Percentiles rank a stretch among this genome's conserved stretches.
These are phyloP conservation scores for Sonneratia caseolaris DNA, from an alignment of 345 rosid genomes.

Conservation along the genomic window DNA sequence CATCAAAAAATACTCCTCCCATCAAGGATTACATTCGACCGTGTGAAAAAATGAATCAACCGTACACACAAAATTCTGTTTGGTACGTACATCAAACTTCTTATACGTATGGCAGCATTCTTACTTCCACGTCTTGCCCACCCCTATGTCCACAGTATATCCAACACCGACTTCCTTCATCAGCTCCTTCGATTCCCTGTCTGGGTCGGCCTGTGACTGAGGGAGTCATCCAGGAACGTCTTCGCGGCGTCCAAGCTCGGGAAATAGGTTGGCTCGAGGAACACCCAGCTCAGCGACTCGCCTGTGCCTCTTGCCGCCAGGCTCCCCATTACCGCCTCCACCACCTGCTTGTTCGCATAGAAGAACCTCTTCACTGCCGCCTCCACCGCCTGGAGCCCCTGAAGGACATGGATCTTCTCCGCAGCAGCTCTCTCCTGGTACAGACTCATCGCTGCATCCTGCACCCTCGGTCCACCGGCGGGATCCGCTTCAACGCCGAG, in stretches of 20 bases:
- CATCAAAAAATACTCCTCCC: no score
- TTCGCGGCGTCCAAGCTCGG: constrained; percentile 97
- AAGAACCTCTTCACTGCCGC: constrained; percentile 68
- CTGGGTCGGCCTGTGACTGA: constrained; percentile 6
- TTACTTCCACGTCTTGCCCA: not conserved
- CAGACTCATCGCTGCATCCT: constrained; percentile 84
- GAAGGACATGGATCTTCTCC: constrained; percentile 55
- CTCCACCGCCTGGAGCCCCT: constrained; percentile 70
- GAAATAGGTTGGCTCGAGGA: constrained; percentile 82
- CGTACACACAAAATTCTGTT: not conserved
- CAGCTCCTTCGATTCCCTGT: not conserved
- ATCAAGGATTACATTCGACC: not conserved
- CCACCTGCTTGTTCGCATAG: constrained; percentile 54
- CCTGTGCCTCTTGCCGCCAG: constrained; percentile 54
- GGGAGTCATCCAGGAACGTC: constrained; percentile 74
- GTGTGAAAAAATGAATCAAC: not conserved
- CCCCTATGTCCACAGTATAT: not conserved
- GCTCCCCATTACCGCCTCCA: constrained; percentile 77
- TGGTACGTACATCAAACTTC: no score
- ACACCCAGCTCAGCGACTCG: constrained; percentile 73
- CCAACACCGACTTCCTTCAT: not conserved
- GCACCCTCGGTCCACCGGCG: constrained; percentile 77
- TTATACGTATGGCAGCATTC: no score
- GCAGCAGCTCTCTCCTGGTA: constrained; percentile 42
- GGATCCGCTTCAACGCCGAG: constrained; percentile 87